phyloP scores from a whole-genome alignment of 148 eudicot species.

The Diospyros kaki region DNA sequence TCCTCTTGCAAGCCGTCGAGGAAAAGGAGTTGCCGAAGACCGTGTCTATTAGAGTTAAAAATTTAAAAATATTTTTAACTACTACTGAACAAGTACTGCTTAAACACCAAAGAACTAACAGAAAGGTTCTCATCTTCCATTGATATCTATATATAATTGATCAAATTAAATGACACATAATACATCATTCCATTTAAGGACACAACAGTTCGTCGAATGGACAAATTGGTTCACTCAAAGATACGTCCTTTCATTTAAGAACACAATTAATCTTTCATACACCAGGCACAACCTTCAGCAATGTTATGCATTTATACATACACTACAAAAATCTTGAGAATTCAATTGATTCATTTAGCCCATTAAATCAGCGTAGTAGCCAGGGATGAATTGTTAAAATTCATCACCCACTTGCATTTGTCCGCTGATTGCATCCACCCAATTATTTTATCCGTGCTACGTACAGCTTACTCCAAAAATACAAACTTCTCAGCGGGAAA shows the following conservation, averaged over 20 bases:
- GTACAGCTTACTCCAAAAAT: background rate
- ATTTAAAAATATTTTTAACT: background rate
- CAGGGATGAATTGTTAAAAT: background rate
- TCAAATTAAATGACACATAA: background rate
- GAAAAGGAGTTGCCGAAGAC: slow-evolving; percentile 24
- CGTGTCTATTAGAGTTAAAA: slow-evolving; percentile 2
- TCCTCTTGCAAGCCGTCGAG: slow-evolving; percentile 27
- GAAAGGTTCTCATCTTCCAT: background rate
- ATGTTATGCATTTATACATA: no score
- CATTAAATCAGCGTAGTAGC: background rate
- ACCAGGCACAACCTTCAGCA: no score
- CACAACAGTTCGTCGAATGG: no score
- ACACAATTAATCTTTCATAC: no score
- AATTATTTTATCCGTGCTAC: background rate
- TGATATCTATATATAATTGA: background rate
- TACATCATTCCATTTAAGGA: no score
- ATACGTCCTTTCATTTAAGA: no score
- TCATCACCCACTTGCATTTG: no score
- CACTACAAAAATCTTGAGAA: no score
- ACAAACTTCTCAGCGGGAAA: background rate
- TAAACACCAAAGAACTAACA: no score
- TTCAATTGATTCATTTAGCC: background rate
- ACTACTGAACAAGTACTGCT: no score
- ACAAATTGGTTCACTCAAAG: no score
- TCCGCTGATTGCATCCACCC: background rate